Evolutionary conservation across 768 basidiomycete species (phyloP), one percentile per base, ranked within the genome.

Genomic region (Sporobolomyces pararoseus): DNA sequence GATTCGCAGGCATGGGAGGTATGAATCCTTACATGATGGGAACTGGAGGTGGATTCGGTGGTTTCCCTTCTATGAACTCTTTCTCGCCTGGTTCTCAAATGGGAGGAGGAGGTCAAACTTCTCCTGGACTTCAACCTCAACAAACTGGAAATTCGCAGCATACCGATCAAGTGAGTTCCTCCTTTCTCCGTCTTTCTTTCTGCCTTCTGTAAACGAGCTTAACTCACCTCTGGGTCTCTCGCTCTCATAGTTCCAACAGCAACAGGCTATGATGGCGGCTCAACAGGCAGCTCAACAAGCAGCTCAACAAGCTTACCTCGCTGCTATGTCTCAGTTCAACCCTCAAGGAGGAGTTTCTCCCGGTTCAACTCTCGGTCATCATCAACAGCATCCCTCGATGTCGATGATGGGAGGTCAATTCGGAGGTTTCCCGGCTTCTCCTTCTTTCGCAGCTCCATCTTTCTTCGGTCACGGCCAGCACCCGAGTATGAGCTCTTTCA

Each of bases 221-320:
- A 78, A 53, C 51, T 29, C 12, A 53, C 25, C n/a, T n/a, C n/a
- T n/a, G n/a, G n/a, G 37, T 25, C 14, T 21, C 42, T 46, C 44
- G 3, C 13, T 39, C n/a, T 31, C 31, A 44, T 23, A 52, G 46
- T 66, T 53, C 14, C 66, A 72, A 39, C 88, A 87, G 32, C 89
- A 89, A 69, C 89, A 90, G 75, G 63, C 62, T 29, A 85, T 91
- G 86, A 88, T 89, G 76, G 90, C 89, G 7, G 90, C 91, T 21
- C 76, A 78, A 25, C 88, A 89, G 76, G 64, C 64, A 17, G 69
- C 59, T 19, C 44, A 49, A 13, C 44, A 49, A 32, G 89, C 89
- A 10, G 86, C 84, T 1, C 68, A 70, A 47, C 88, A 90, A 57
- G 72, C 72, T 46, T 69, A 73, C 55, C 53, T 73, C 42, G 58